phyloP scores from a whole-genome alignment of 139 green algal species.

The Chlamydomonas asymmetrica region DNA sequence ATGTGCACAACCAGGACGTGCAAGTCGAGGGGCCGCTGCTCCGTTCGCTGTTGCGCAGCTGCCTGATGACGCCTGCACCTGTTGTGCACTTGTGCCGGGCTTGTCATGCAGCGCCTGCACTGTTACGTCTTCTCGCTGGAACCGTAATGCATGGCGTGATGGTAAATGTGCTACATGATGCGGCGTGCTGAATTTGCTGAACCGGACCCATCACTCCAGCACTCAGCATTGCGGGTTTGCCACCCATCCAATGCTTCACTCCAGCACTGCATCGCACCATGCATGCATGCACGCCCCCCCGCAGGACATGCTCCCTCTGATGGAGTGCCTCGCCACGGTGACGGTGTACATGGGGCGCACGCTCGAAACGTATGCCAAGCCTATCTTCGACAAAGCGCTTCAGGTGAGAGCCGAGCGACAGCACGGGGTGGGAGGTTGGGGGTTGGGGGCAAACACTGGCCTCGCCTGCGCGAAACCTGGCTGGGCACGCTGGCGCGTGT shows the following conservation, averaged over 20 bases:
- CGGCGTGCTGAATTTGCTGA: not conserved
- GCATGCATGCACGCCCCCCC: not conserved
- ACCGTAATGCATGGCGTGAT: too few species aligned
- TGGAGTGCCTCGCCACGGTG: constrained; percentile 84
- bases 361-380: constrained; percentile 15
- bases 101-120: too few species aligned
- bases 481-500: not conserved
- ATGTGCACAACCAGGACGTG: too few species aligned
- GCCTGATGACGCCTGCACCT: too few species aligned
- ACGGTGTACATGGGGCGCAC: constrained; percentile 13
- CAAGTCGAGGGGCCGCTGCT: too few species aligned
- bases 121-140: too few species aligned
- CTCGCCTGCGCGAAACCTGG: not conserved
- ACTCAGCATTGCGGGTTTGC: too few species aligned
- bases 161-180: too few species aligned
- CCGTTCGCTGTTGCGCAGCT: too few species aligned
- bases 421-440: not conserved
- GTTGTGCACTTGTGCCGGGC: too few species aligned
- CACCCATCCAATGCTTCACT: not conserved
- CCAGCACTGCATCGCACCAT: not conserved
- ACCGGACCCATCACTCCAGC: not conserved
- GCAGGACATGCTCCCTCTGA: constrained; percentile 59
- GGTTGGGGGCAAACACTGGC: not conserved
- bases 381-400: constrained; percentile 2
- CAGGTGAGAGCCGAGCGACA: constrained; percentile 32